Evolutionary conservation across 257 asterid species (phyloP), one percentile per base, ranked within the genome.

Genomic region (Plectranthus barbatus): DNA sequence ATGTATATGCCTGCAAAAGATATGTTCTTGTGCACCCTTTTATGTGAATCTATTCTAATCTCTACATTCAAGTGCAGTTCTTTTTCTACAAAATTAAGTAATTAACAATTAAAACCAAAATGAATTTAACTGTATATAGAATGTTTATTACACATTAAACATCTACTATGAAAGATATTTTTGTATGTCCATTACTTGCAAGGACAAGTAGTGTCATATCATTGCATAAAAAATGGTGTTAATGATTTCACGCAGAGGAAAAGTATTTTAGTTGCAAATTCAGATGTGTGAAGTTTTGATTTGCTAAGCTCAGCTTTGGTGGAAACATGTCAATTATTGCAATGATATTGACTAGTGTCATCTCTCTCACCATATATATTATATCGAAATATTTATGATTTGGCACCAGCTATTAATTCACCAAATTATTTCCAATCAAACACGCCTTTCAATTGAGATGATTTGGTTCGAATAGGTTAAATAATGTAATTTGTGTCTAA

Each of bases 131-230:
- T 36, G 1, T 37, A 37, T 37, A 9, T 37, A 37, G 4, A 12
- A 40, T 15, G 13, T 13, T 40, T 40, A 9, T 12, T 40, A 40
- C 17, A 40, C 13, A 4, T 1, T 1, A 40, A 10, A 36, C 31
- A 9, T 37, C 44, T 13, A 12, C 13, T 15, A 20, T 7, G 9
- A 12, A 39, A 68, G 61, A 68, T 39, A 59, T 40, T 37, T 58
- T 37, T 11, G 62, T 68, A 45, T 4, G 8, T 21, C 66, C 60
- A 62, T 46, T 62, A 23, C 40, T 31, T 54, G 19, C 13, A 42
- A 34, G 49, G 58, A 54, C 55, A 55, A 33, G 75, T 70, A 19
- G 65, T 60, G 64, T 37, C 39, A 2, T 26, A 44, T 60, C 62
- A 47, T 59, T 58, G 67, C 24, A 58, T 39, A 23, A 4, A 23